phyloP scores from a whole-genome alignment of 352 stramenopile species.

The Aphanomyces stellatus region DNA sequence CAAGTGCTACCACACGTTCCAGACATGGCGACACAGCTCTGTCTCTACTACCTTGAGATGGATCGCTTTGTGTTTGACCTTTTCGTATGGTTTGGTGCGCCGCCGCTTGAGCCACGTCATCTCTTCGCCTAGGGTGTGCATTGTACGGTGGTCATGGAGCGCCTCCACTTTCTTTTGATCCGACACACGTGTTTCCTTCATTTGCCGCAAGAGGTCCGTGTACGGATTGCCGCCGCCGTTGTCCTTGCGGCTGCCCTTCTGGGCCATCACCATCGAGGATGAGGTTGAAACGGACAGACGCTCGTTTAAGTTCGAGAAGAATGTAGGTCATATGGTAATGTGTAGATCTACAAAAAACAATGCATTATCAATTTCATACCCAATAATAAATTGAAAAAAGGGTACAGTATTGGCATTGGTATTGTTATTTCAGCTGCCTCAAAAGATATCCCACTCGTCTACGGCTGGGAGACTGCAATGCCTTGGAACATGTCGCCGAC shows the following conservation, averaged over 20 bases:
- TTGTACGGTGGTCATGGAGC: neutral
- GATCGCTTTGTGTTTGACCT: neutral
- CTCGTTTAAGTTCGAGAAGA: neutral
- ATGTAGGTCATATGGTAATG: too few species aligned
- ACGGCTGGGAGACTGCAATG: slow-evolving; percentile 12
- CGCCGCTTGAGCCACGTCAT: slow-evolving; percentile 2
- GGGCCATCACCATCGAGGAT: neutral
- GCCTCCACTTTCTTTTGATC: neutral
- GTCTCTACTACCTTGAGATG: neutral
- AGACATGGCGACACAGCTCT: neutral
- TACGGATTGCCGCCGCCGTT: neutral
- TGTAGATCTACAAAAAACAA: too few species aligned
- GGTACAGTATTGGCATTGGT: too few species aligned
- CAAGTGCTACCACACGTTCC: neutral
- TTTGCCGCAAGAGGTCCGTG: neutral
- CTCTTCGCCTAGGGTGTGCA: neutral
- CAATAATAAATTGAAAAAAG: too few species aligned
- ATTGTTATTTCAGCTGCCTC: too few species aligned
- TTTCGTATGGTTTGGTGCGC: neutral
- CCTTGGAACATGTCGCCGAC: slow-evolving; percentile 15
- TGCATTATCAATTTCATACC: too few species aligned
- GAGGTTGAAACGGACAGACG: neutral
- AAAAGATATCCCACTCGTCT: too few species aligned
- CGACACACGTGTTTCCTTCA: neutral
- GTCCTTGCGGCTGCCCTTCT: neutral